Percentiles rank a stretch among this genome's conserved stretches.
Evolutionary conservation across 2,329 filamentous ascomycete species (phyloP).

Genomic region (Calonectria fujianensis): DNA sequence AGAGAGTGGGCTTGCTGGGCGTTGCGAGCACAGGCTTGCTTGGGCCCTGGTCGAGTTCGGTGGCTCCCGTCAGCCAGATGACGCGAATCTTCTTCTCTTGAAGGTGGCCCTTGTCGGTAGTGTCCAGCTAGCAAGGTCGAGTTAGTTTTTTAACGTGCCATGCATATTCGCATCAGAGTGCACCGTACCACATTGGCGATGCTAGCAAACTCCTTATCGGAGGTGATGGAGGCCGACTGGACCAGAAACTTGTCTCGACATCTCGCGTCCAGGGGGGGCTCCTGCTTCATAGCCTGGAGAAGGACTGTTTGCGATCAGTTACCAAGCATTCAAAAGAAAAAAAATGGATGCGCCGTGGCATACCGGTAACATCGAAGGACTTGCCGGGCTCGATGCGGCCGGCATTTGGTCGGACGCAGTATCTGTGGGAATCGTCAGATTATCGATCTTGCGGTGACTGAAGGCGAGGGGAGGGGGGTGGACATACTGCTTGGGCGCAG

Average conservation of each 20-base stretch:
- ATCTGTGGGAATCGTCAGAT: slow-evolving; percentile 74
- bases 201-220: slow-evolving; percentile 89
- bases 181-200: slow-evolving; percentile 85
- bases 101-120: slow-evolving; percentile 84
- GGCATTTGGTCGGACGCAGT: slow-evolving; percentile 97
- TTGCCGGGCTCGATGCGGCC: slow-evolving; percentile 94
- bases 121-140: slow-evolving; percentile 79
- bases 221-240: slow-evolving; percentile 89
- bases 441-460: slow-evolving; percentile 43
- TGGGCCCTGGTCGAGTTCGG: slow-evolving; percentile 57
- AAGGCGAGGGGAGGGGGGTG: slow-evolving; percentile 40
- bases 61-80: slow-evolving; percentile 82
- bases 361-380: slow-evolving; percentile 95
- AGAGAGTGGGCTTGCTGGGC: slow-evolving; percentile 63
- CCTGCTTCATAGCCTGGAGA: slow-evolving; percentile 97
- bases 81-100: slow-evolving; percentile 98
- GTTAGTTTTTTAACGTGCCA: slow-evolving; percentile 35
- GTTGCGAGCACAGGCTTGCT: slow-evolving; percentile 58
- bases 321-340: not conserved
- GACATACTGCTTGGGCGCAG: slow-evolving; percentile 94
- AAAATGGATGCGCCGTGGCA: slow-evolving; percentile 51
- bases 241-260: slow-evolving; percentile 99
- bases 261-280: slow-evolving; percentile 88
- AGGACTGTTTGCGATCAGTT: slow-evolving; percentile 77
- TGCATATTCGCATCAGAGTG: not conserved